phyloP scores from a whole-genome alignment of 2,329 filamentous ascomycete genomes.

The Plenodomus tracheiphilus region DNA sequence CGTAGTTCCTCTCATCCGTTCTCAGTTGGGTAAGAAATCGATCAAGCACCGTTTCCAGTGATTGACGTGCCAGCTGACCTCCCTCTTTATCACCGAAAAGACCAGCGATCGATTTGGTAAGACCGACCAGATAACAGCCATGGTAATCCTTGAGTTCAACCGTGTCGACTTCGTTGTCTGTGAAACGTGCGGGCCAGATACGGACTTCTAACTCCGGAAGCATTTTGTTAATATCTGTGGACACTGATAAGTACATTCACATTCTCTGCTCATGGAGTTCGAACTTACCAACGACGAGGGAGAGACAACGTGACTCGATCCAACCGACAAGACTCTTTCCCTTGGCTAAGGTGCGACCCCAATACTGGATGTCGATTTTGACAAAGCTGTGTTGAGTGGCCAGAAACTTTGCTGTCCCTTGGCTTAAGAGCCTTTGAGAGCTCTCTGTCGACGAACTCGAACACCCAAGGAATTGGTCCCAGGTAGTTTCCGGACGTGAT shows the following conservation, averaged over 20 bases:
- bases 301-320: constrained; percentile 64
- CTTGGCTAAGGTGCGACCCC: constrained; percentile 61
- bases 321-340: constrained; percentile 63
- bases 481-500: constrained; percentile 26
- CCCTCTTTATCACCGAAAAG: constrained; percentile 37
- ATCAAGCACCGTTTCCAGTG: constrained; percentile 46
- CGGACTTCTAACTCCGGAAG: constrained; percentile 57
- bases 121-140: constrained; percentile 65
- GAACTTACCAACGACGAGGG: constrained; percentile 60
- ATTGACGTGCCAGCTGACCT: constrained; percentile 47
- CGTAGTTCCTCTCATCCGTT: constrained; percentile 41
- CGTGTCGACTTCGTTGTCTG: constrained; percentile 18
- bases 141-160: constrained; percentile 54
- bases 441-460: not conserved
- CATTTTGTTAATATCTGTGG: constrained; percentile 58
- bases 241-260: not conserved
- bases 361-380: constrained; percentile 66
- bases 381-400: constrained; percentile 58
- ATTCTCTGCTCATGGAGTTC: not conserved
- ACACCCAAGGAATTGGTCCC: constrained; percentile 31
- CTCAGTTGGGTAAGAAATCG: constrained; percentile 42
- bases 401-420: constrained; percentile 53
- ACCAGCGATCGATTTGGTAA: constrained; percentile 38
- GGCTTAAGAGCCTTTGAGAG: not conserved
- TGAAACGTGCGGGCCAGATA: constrained; percentile 67